Evolutionary conservation across 192 early-diverging fungal species (phyloP).

Genomic region (Rhizoclosmatium globosum): DNA sequence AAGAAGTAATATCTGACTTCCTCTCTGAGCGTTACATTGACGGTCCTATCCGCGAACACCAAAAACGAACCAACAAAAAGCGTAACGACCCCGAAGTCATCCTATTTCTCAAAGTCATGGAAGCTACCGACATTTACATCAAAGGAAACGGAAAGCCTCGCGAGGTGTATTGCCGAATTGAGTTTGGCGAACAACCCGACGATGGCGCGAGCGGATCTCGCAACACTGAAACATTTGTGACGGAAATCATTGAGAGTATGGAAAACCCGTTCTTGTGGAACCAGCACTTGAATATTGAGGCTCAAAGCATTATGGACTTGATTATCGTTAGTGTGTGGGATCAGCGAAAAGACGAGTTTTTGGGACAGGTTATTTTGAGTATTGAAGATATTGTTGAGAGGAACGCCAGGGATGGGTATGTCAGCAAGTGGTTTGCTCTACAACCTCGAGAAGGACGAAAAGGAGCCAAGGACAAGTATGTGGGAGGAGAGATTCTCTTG

Average conservation of each 20-base stretch:
- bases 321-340: constrained; percentile 60
- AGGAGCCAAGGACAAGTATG: constrained; percentile 62
- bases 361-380: constrained; percentile 53
- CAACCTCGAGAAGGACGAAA: constrained; percentile 46
- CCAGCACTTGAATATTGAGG: constrained; percentile 54
- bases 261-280: constrained; percentile 51
- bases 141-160: constrained; percentile 57
- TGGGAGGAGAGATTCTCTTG: constrained; percentile 61
- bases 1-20: constrained; percentile 52
- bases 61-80: neutral
- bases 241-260: constrained; percentile 43
- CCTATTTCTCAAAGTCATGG: constrained; percentile 60
- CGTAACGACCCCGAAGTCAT: constrained; percentile 9
- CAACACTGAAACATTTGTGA: constrained; percentile 41
- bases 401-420: constrained; percentile 44
- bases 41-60: neutral
- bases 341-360: constrained; percentile 58
- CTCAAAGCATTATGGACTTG: constrained; percentile 45
- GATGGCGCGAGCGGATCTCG: constrained; percentile 4
- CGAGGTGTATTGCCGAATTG: constrained; percentile 61
- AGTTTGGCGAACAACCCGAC: constrained; percentile 50
- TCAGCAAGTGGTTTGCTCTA: constrained; percentile 48
- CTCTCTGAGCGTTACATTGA: constrained; percentile 51
- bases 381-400: constrained; percentile 51
- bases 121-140: constrained; percentile 54